Percentiles rank a stretch among this genome's conserved stretches.
Conservation (phyloP, 257 asterid species). For the Paraleonurus japonicus region DNA sequence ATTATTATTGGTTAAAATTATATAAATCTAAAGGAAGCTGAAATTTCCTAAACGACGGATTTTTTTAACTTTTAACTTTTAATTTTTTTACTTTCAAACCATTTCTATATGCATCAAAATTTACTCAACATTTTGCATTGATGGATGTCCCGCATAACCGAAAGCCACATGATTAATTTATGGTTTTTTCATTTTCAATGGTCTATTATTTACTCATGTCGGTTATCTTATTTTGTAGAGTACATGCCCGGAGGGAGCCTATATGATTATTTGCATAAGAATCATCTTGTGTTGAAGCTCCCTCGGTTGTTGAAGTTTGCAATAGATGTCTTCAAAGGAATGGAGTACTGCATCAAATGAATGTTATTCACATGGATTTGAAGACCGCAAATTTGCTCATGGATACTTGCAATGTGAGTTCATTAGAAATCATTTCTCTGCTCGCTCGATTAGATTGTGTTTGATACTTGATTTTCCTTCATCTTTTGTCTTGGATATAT, state of each 20-base stretch:
- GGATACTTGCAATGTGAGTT: constrained; percentile 64
- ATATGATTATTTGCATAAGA: constrained; percentile 68
- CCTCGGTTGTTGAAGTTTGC: constrained; percentile 70
- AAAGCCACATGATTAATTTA: constrained; percentile 15
- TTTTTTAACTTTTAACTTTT: too few relatives aligned
- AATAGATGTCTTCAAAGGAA: constrained; percentile 87
- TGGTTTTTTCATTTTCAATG: not conserved
- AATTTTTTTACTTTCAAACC: not conserved
- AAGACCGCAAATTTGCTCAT: constrained; percentile 87
- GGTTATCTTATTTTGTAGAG: constrained; percentile 40
- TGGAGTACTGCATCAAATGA: constrained; percentile 85
- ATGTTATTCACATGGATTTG: constrained; percentile 84
- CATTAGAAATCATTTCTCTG: not conserved
- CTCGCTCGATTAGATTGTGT: not conserved
- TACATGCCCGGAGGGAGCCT: constrained; percentile 91
- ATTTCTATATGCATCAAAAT: not conserved
- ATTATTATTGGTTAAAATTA: not conserved
- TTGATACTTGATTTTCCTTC: constrained; percentile 4
- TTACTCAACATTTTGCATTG: too few relatives aligned
- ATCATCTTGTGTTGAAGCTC: constrained; percentile 54
- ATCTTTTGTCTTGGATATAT: not conserved
- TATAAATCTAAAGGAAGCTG: not conserved
- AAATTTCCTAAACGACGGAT: constrained; percentile 8
- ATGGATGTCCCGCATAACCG: constrained; percentile 13
- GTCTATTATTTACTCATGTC: constrained; percentile 22